Evolutionary conservation across 108 stramenopile genomes (phyloP).

Genomic region (Skeletonema potamos): DNA sequence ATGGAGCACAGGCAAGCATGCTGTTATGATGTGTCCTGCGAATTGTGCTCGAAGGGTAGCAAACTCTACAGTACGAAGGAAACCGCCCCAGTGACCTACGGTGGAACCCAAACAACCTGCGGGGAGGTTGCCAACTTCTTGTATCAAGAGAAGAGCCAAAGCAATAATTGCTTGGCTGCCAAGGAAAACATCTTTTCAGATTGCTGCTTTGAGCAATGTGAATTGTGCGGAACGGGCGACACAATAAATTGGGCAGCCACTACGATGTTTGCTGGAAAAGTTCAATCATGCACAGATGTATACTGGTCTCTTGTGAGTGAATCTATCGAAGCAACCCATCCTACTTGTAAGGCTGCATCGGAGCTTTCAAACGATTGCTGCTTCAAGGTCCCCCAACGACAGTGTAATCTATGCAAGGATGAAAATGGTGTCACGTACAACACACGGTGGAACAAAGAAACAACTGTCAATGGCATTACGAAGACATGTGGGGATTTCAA

Average conservation of each 20-base stretch:
- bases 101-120: constrained; percentile 31
- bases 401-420: constrained; percentile 41
- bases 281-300: constrained; percentile 47
- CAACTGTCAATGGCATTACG: constrained; percentile 35
- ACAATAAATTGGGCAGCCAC: constrained; percentile 42
- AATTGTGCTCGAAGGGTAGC: constrained; percentile 35
- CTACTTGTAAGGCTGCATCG: constrained; percentile 15
- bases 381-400: constrained; percentile 29
- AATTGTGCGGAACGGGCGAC: constrained; percentile 31
- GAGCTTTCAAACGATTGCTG: constrained; percentile 41
- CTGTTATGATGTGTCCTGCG: constrained; percentile 44
- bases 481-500: constrained; percentile 51
- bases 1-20: constrained; percentile 31
- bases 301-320: constrained; percentile 40
- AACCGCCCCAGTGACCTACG: constrained; percentile 23
- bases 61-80: constrained; percentile 32
- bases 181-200: constrained; percentile 43
- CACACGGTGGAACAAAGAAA: constrained; percentile 43
- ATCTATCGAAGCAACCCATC: constrained; percentile 19
- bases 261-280: constrained; percentile 30
- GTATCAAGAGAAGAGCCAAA: constrained; percentile 41
- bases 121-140: constrained; percentile 40
- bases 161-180: constrained; percentile 41
- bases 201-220: constrained; percentile 48
- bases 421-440: constrained; percentile 45